A percentile compares a stretch with the other conserved stretches of the same genome.
Conservation (phyloP, 805 yeast genomes). For the Lipomyces yamadae region DNA sequence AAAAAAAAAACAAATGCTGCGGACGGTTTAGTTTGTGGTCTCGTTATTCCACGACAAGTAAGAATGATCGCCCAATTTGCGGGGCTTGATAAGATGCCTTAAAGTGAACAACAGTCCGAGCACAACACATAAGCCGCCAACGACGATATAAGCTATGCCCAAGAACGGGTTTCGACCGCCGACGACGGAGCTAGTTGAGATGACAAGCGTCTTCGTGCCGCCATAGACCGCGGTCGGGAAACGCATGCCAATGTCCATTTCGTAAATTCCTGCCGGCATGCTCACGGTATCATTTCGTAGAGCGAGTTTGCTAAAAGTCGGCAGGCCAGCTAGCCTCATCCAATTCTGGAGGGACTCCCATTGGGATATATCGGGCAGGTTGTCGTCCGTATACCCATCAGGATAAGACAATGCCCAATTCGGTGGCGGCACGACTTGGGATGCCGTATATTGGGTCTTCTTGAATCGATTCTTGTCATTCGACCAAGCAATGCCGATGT, state of each 20-base stretch:
- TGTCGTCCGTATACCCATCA: conserved; percentile 82
- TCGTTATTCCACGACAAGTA: conserved; percentile 55
- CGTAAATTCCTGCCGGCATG: conserved; percentile 70
- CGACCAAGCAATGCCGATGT: conserved; percentile 80
- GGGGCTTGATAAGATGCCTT: conserved; percentile 83
- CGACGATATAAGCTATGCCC: conserved; percentile 83
- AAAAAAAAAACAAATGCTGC: not conserved
- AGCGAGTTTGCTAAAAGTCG: conserved; percentile 83
- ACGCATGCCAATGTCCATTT: conserved; percentile 64
- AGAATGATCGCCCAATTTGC: conserved; percentile 81
- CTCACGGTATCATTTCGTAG: conserved; percentile 66
- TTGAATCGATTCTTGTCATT: conserved; percentile 74
- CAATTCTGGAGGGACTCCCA: conserved; percentile 93
- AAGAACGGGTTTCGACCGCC: conserved; percentile 88
- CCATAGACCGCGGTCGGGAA: conserved; percentile 84
- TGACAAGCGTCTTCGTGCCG: conserved; percentile 82
- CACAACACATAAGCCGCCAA: conserved; percentile 74
- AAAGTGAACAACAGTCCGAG: conserved; percentile 76
- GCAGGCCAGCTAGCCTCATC: conserved; percentile 97
- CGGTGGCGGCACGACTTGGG: conserved; percentile 89
- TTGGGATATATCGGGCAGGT: conserved; percentile 72
- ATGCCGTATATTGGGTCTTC: conserved; percentile 67
- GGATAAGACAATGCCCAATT: conserved; percentile 84
- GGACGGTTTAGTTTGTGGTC: not conserved
- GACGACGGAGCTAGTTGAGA: conserved; percentile 78